Evolutionary conservation across 768 basidiomycete species (phyloP), one percentile per base, ranked within the genome.

Genomic region (Leccinum truebloodii): DNA sequence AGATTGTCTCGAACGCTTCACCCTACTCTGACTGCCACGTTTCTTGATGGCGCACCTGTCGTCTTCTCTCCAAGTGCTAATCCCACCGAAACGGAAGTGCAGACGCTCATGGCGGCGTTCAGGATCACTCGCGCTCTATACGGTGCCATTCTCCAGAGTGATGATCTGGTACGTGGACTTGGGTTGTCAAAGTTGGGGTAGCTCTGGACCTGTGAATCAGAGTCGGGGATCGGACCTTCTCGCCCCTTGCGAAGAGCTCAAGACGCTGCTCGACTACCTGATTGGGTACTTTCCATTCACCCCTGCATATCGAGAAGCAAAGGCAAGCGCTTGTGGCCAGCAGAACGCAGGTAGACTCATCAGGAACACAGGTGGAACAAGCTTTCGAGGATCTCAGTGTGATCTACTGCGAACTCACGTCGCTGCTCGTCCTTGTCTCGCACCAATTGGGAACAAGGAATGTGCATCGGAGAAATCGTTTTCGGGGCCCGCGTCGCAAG

Each of bases 11-110:
- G 82, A 55, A 83, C 87, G 14, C 74, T 98, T n/a, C 85, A 94
- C 66, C 81, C 93, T 3, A 87, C 87, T 10, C 77, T 98, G 12
- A 77, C 94, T 2, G 87, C 93, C 22, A 87, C 90, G 2, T 92
- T 94, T 74, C 83, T 98, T 22, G 95, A 98, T 71, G 85, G 86
- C 64, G 92, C 93, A 4, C 92, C 95, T 2, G 70, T 83, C 14
- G 90, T 90, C 2, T 95, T 96, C 74, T 82, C 87, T 4, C 89
- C 91, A 0, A 82, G 81, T 63, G 75, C 75, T n/a, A 79, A 68
- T 32, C 83, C 86, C 2, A 72, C 83, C 13, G 86, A 87, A 59
- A 81, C 80, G 2, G 87, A 90, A 60, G 72, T 86, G 18, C 81
- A 84, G 59, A 77, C 87, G 58, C 75, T 93, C 16, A 60, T 81